Evolutionary conservation across 176 grass and related monocot species (phyloP).

Genomic region (Bonia amplexicaulis): DNA sequence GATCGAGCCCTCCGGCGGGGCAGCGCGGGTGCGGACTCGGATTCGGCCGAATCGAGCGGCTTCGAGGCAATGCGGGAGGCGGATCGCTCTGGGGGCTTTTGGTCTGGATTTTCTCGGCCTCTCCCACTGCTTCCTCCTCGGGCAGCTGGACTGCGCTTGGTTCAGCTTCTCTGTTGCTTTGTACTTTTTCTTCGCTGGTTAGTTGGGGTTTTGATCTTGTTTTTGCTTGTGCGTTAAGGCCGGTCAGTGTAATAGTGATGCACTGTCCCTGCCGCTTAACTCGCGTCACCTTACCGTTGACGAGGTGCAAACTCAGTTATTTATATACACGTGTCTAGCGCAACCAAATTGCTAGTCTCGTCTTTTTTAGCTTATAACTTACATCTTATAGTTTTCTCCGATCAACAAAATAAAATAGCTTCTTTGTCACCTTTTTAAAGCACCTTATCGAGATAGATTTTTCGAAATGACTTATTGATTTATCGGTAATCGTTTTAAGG

Average conservation of each 20-base stretch:
- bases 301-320: background rate
- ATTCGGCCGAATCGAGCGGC: conserved; percentile 19
- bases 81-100: conserved; percentile 22
- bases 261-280: background rate
- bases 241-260: conserved; percentile 5
- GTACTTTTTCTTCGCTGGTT: conserved; percentile 12
- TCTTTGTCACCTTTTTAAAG: too few relatives aligned
- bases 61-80: conserved; percentile 36
- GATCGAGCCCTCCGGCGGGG: conserved; percentile 45
- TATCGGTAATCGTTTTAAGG: too few relatives aligned
- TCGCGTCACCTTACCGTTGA: background rate
- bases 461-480: too few relatives aligned
- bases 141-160: conserved; percentile 15
- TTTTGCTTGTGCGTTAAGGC: conserved; percentile 42
- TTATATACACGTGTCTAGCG: background rate
- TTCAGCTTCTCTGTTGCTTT: conserved; percentile 21
- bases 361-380: too few relatives aligned
- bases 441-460: too few relatives aligned
- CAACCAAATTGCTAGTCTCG: too few relatives aligned
- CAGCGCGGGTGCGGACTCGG: background rate
- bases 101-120: conserved; percentile 25
- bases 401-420: too few relatives aligned
- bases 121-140: background rate
- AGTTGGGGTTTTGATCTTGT: conserved; percentile 40
- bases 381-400: too few relatives aligned